These are phyloP conservation scores for Lipomyces yamanashiensis DNA, from an alignment of 805 yeast species.

Conservation along the genomic window DNA sequence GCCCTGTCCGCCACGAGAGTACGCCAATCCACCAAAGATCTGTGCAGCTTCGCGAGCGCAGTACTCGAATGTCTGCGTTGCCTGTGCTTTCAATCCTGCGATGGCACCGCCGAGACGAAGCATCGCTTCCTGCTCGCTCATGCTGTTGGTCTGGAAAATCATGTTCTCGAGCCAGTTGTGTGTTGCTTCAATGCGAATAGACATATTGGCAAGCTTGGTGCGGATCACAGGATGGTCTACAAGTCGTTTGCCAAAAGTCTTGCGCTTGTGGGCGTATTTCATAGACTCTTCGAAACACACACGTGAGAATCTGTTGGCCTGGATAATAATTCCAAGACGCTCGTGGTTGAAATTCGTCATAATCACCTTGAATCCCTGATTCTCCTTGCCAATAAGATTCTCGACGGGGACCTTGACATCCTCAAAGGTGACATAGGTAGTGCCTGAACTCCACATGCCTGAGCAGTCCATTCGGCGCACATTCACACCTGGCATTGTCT, in stretches of 20 bases:
- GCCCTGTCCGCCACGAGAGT: slow-evolving; percentile 52
- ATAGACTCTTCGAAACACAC: slow-evolving; percentile 48
- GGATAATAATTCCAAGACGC: slow-evolving; percentile 49
- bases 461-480: slow-evolving; percentile 49
- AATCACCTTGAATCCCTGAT: slow-evolving; percentile 50
- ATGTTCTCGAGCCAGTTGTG: slow-evolving; percentile 49
- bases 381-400: slow-evolving; percentile 49
- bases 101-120: slow-evolving; percentile 50
- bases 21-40: slow-evolving; percentile 51
- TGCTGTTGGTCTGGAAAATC: slow-evolving; percentile 43
- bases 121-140: slow-evolving; percentile 47
- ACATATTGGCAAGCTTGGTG: slow-evolving; percentile 51
- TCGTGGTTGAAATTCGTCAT: slow-evolving; percentile 54
- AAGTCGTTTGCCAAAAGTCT: slow-evolving; percentile 50
- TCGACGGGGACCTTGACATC: slow-evolving; percentile 52
- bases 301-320: slow-evolving; percentile 49
- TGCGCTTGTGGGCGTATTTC: slow-evolving; percentile 49
- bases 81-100: slow-evolving; percentile 50
- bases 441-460: slow-evolving; percentile 51
- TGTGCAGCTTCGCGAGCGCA: slow-evolving; percentile 53
- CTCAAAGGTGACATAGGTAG: slow-evolving; percentile 50
- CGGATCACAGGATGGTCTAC: slow-evolving; percentile 51
- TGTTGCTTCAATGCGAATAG: slow-evolving; percentile 49
- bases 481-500: slow-evolving; percentile 45
- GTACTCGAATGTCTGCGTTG: slow-evolving; percentile 50